phyloP scores from a whole-genome alignment of 208 protist species.

The Leishmania tropica region DNA sequence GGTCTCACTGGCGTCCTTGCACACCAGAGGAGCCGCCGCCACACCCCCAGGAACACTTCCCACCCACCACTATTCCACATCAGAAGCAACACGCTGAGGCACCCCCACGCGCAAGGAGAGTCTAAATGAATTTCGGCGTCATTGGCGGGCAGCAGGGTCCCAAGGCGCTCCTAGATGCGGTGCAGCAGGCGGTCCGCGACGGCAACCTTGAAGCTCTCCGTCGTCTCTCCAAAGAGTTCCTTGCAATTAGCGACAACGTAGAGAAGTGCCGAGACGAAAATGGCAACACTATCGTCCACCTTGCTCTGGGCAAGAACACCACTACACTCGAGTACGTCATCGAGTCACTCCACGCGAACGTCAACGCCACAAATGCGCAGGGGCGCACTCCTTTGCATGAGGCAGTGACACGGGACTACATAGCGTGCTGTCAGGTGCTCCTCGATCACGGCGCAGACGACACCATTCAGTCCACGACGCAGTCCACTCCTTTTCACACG shows the following conservation, averaged over 20 bases:
- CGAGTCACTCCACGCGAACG: slow-evolving; percentile 58
- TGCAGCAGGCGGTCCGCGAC: slow-evolving; percentile 60
- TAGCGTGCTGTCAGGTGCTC: slow-evolving; percentile 83
- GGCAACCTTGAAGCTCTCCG: slow-evolving; percentile 75
- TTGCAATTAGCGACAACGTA: slow-evolving; percentile 79
- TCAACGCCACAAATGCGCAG: slow-evolving; percentile 83
- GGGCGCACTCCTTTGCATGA: slow-evolving; percentile 90
- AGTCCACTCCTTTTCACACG: slow-evolving; percentile 91
- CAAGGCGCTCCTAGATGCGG: slow-evolving; percentile 85
- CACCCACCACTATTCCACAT: background rate
- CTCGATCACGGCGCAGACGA: slow-evolving; percentile 83
- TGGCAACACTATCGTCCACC: slow-evolving; percentile 86
- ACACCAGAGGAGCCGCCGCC: background rate
- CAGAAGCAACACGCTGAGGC: background rate
- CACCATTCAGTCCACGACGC: slow-evolving; percentile 76
- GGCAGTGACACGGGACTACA: slow-evolving; percentile 83
- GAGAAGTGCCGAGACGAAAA: slow-evolving; percentile 86
- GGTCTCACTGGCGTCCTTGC: background rate
- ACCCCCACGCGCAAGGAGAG: background rate
- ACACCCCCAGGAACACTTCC: background rate
- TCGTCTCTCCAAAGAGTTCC: slow-evolving; percentile 74
- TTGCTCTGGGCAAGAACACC: slow-evolving; percentile 73
- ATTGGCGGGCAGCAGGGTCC: slow-evolving; percentile 86
- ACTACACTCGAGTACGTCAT: slow-evolving; percentile 74
- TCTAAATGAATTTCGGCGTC: slow-evolving; percentile 39